These are phyloP conservation scores for Handroanthus guayacan DNA, from an alignment of 257 asterid species.

Conservation along the genomic window DNA sequence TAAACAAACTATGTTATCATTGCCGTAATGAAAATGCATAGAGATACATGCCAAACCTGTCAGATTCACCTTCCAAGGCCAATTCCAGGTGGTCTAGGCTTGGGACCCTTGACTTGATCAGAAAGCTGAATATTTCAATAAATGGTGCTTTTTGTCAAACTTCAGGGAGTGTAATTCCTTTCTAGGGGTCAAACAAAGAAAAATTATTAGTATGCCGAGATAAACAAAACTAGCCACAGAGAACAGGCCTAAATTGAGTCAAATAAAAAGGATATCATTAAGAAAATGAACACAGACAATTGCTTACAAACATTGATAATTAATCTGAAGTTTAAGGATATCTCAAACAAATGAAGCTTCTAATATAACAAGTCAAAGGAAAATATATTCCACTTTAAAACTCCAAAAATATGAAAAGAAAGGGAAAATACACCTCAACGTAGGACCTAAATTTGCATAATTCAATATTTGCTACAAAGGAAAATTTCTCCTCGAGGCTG, in stretches of 20 bases:
- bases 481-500: slow-evolving; percentile 15
- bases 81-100: slow-evolving; percentile 31
- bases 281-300: slow-evolving; percentile 25
- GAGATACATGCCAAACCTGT: slow-evolving; percentile 42
- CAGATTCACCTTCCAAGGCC: slow-evolving; percentile 5
- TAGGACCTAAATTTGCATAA: slow-evolving; percentile 33
- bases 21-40: background rate
- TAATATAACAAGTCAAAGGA: slow-evolving; percentile 31
- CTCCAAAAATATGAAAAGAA: slow-evolving; percentile 20
- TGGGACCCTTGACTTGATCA: slow-evolving; percentile 22
- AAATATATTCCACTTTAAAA: slow-evolving; percentile 15
- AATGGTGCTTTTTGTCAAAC: slow-evolving; percentile 35
- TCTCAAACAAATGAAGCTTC: slow-evolving; percentile 34
- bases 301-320: slow-evolving; percentile 7
- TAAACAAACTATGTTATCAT: slow-evolving; percentile 2
- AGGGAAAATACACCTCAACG: slow-evolving; percentile 36
- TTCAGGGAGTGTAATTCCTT: slow-evolving; percentile 35
- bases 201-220: slow-evolving; percentile 26
- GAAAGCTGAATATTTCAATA: slow-evolving; percentile 11
- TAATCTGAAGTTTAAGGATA: background rate
- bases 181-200: slow-evolving; percentile 26
- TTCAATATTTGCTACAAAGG: slow-evolving; percentile 30
- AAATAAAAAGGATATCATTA: background rate
- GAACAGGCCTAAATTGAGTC: slow-evolving; percentile 1
- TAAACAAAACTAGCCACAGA: slow-evolving; percentile 6